phyloP scores from a whole-genome alignment of 495 filamentous ascomycete species.

The Immersiella caudata region DNA sequence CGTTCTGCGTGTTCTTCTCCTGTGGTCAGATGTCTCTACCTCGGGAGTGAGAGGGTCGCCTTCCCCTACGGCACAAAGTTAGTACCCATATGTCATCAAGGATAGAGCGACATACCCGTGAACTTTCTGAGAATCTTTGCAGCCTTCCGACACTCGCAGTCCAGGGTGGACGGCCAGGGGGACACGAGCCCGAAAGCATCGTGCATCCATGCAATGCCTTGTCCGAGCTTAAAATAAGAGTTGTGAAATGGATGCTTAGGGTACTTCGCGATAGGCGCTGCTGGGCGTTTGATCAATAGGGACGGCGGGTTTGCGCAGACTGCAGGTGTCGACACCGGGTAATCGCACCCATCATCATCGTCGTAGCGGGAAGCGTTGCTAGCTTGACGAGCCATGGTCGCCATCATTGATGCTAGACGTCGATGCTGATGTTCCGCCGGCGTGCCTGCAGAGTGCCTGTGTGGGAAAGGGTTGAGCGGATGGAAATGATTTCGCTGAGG shows the following conservation, averaged over 20 bases:
- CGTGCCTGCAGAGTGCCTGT: too few species aligned
- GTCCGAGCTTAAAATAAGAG: not conserved
- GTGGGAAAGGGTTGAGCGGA: too few species aligned
- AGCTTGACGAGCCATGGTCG: not conserved
- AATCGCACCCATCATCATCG: too few species aligned
- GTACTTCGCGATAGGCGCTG: not conserved
- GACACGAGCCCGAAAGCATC: not conserved
- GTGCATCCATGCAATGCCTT: not conserved
- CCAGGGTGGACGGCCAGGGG: not conserved
- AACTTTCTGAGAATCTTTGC: not conserved
- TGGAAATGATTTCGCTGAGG: too few species aligned
- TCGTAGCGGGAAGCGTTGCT: not conserved
- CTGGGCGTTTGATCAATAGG: not conserved
- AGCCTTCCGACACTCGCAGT: not conserved
- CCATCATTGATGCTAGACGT: too few species aligned
- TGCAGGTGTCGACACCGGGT: too few species aligned
- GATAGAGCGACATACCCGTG: not conserved
- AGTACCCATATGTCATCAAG: not conserved
- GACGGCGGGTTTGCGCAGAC: not conserved
- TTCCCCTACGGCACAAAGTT: not conserved
- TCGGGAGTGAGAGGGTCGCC: not conserved
- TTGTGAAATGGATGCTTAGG: not conserved
- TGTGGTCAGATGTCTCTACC: not conserved
- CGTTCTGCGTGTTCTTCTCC: not conserved
- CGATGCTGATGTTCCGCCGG: too few species aligned